phyloP scores from a whole-genome alignment of 1,139 yeast genomes.

The Kodamaea sp. region DNA sequence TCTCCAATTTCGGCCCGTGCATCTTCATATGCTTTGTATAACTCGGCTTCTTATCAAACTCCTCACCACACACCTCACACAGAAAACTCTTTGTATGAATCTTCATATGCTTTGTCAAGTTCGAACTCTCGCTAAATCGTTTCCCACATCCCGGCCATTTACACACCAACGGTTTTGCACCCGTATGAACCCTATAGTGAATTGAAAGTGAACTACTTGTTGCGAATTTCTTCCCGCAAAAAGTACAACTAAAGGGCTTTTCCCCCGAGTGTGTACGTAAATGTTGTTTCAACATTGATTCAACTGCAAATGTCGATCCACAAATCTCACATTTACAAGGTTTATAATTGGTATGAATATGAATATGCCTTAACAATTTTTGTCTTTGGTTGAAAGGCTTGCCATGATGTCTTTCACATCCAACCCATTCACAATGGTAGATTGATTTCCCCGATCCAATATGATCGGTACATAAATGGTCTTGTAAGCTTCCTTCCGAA shows the following conservation, averaged over 20 bases:
- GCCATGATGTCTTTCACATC: constrained; percentile 62
- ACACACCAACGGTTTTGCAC: constrained; percentile 77
- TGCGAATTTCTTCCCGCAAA: constrained; percentile 50
- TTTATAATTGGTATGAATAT: constrained; percentile 79
- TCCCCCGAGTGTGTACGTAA: constrained; percentile 86
- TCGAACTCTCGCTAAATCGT: constrained; percentile 84
- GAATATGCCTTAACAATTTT: constrained; percentile 79
- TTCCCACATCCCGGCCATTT: constrained; percentile 78
- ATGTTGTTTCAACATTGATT: constrained; percentile 68
- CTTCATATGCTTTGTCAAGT: constrained; percentile 82
- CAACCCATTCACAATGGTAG: constrained; percentile 75
- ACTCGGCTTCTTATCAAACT: constrained; percentile 45
- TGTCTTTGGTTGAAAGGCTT: constrained; percentile 77
- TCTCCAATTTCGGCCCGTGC: constrained; percentile 15
- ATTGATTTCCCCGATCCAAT: constrained; percentile 68
- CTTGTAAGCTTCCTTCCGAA: constrained; percentile 58
- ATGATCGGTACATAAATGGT: constrained; percentile 65
- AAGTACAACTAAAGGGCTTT: constrained; percentile 47
- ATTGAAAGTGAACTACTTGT: constrained; percentile 54
- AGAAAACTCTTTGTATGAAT: constrained; percentile 51
- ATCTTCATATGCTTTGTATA: constrained; percentile 37
- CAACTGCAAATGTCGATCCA: constrained; percentile 66
- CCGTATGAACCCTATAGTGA: constrained; percentile 53
- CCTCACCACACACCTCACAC: constrained; percentile 50
- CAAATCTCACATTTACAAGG: constrained; percentile 72